phyloP scores from a whole-genome alignment of 2,329 filamentous ascomycete species.

The Decorospora gaudefroyi region DNA sequence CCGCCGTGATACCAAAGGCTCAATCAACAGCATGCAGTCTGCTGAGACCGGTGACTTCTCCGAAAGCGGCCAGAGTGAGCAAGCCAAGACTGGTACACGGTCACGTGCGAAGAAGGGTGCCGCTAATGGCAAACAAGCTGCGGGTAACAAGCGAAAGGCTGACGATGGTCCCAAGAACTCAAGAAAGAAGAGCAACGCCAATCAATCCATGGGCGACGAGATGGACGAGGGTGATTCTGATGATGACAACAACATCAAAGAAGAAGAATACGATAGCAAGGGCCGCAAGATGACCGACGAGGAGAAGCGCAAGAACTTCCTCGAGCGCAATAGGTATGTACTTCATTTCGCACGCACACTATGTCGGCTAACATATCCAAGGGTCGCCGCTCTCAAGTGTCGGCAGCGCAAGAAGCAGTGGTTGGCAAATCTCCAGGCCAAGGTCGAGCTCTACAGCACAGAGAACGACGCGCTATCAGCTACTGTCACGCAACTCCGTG shows the following conservation, averaged over 20 bases:
- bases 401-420: conserved; percentile 99
- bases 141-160: conserved; percentile 69
- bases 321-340: conserved; percentile 89
- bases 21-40: conserved; percentile 62
- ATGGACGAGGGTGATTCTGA: conserved; percentile 52
- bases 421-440: conserved; percentile 90
- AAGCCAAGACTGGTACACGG: conserved; percentile 62
- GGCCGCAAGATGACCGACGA: conserved; percentile 94
- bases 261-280: conserved; percentile 53
- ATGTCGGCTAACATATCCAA: conserved; percentile 50
- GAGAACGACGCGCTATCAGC: conserved; percentile 88
- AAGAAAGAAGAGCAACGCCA: conserved; percentile 67
- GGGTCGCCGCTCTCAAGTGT: conserved; percentile 94
- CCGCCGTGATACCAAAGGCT: conserved; percentile 55
- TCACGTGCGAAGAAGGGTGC: conserved; percentile 46
- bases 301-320: conserved; percentile 97
- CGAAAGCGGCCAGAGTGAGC: conserved; percentile 69
- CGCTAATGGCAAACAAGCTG: conserved; percentile 43
- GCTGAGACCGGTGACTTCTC: conserved; percentile 67
- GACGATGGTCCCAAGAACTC: conserved; percentile 72
- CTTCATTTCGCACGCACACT: conserved; percentile 14
- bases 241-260: conserved; percentile 47
- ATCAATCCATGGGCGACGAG: conserved; percentile 56
- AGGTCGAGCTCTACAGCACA: conserved; percentile 88
- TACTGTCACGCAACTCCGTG: conserved; percentile 81